These are phyloP conservation scores for Daldinia vernicosa DNA, from an alignment of 495 filamentous ascomycete genomes.

Conservation along the genomic window DNA sequence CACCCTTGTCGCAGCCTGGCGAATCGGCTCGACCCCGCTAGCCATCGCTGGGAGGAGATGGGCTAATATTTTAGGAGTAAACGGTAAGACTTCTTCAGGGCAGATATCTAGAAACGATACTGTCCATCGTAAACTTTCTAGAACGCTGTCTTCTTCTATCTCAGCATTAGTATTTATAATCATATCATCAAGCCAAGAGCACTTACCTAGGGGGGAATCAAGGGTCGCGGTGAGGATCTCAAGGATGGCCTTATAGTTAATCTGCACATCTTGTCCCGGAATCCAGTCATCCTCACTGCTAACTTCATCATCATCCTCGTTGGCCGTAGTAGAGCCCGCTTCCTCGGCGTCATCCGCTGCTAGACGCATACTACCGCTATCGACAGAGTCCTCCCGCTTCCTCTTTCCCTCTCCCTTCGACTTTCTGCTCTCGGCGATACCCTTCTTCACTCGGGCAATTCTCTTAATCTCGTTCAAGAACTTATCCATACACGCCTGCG, in stretches of 20 bases:
- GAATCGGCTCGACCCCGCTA: slow-evolving; percentile 86
- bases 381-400: slow-evolving; percentile 71
- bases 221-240: slow-evolving; percentile 92
- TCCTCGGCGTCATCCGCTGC: slow-evolving; percentile 57
- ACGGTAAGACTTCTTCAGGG: slow-evolving; percentile 95
- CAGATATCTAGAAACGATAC: slow-evolving; percentile 97
- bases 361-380: slow-evolving; percentile 63
- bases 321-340: slow-evolving; percentile 66
- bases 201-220: slow-evolving; percentile 79
- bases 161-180: slow-evolving; percentile 10
- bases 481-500: slow-evolving; percentile 87
- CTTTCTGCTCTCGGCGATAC: slow-evolving; percentile 86
- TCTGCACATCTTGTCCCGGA: slow-evolving; percentile 94
- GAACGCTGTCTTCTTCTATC: slow-evolving; percentile 85
- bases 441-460: slow-evolving; percentile 90
- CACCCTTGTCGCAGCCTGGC: slow-evolving; percentile 85
- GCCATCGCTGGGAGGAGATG: slow-evolving; percentile 95
- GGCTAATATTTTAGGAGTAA: slow-evolving; percentile 88
- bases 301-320: slow-evolving; percentile 64
- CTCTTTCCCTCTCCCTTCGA: slow-evolving; percentile 70
- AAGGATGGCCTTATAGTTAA: slow-evolving; percentile 90
- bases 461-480: slow-evolving; percentile 95
- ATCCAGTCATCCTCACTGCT: slow-evolving; percentile 91
- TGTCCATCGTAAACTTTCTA: slow-evolving; percentile 94
- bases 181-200: slow-evolving; percentile 30